Conservation (phyloP, 805 yeast genomes). For the Candida adriatica region DNA sequence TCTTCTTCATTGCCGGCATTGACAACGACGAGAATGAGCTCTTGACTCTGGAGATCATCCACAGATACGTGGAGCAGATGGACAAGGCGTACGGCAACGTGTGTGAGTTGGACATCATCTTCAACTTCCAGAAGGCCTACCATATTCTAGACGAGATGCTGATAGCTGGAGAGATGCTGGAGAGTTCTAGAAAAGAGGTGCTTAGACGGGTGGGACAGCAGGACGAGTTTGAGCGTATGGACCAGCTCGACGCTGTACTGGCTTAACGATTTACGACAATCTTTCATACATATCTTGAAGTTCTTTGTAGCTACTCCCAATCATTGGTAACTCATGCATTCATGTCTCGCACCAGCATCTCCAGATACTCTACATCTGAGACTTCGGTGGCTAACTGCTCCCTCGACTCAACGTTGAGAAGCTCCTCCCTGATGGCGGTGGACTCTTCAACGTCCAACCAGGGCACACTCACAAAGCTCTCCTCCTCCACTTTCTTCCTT, state of each 20-base stretch:
- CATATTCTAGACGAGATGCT: slow-evolving; percentile 85
- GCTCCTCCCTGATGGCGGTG: slow-evolving; percentile 18
- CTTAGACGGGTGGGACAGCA: slow-evolving; percentile 72
- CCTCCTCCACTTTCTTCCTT: slow-evolving; percentile 59
- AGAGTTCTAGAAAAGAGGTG: slow-evolving; percentile 74
- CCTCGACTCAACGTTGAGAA: slow-evolving; percentile 21
- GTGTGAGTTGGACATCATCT: slow-evolving; percentile 92
- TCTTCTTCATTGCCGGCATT: slow-evolving; percentile 84
- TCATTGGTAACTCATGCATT: not conserved
- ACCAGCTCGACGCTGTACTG: slow-evolving; percentile 42
- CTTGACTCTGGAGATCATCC: slow-evolving; percentile 77
- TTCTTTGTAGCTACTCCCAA: not conserved
- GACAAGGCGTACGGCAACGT: slow-evolving; percentile 94
- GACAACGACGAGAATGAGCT: slow-evolving; percentile 83
- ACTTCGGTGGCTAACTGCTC: slow-evolving; percentile 20
- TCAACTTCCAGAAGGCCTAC: slow-evolving; percentile 92
- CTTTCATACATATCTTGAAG: too few species aligned
- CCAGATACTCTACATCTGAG: slow-evolving; percentile 28
- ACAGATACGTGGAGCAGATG: slow-evolving; percentile 94
- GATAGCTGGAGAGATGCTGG: slow-evolving; percentile 83
- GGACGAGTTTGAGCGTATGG: slow-evolving; percentile 80
- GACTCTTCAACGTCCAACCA: slow-evolving; percentile 39
- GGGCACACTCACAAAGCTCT: slow-evolving; percentile 34
- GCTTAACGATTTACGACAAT: too few species aligned
- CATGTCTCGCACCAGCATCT: slow-evolving; percentile 19